phyloP scores from a whole-genome alignment of 148 eudicot genomes.

The Chenopodium album region DNA sequence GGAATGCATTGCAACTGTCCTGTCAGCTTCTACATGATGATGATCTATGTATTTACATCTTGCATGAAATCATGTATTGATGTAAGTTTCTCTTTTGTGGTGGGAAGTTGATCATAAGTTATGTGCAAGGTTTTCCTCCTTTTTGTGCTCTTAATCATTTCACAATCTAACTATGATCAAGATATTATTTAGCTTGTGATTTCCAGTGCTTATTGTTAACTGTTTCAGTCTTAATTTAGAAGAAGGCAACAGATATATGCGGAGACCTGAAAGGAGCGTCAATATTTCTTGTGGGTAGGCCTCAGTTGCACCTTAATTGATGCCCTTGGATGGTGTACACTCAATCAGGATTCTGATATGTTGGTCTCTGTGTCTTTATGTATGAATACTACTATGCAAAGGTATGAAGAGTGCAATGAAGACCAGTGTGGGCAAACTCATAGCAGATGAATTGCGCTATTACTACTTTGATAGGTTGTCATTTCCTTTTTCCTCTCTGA shows the following conservation, averaged over 20 bases:
- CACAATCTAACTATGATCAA: not conserved
- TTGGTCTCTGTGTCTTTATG: conserved; percentile 17
- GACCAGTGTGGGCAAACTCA: conserved; percentile 54
- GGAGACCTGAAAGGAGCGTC: conserved; percentile 81
- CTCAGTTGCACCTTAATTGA: conserved; percentile 10
- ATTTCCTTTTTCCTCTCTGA: not conserved
- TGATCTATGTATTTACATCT: not conserved
- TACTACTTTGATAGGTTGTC: conserved; percentile 81
- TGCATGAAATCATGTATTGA: not conserved
- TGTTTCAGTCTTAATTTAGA: conserved; percentile 64
- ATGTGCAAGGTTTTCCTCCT: not conserved
- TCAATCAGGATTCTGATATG: not conserved
- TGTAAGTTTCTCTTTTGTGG: not conserved
- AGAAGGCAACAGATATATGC: conserved; percentile 60
- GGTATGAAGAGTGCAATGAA: conserved; percentile 68
- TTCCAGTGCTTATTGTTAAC: conserved; percentile 25
- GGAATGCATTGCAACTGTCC: not conserved
- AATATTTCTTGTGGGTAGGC: conserved; percentile 79
- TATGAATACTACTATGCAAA: conserved; percentile 25
- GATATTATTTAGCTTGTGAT: conserved; percentile 1
- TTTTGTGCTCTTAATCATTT: not conserved
- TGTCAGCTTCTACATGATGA: not conserved
- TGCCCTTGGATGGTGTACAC: not conserved
- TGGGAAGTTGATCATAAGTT: not conserved
- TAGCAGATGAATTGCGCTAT: conserved; percentile 73